phyloP scores from a whole-genome alignment of 495 filamentous ascomycete species.

The Patellaria atrata region DNA sequence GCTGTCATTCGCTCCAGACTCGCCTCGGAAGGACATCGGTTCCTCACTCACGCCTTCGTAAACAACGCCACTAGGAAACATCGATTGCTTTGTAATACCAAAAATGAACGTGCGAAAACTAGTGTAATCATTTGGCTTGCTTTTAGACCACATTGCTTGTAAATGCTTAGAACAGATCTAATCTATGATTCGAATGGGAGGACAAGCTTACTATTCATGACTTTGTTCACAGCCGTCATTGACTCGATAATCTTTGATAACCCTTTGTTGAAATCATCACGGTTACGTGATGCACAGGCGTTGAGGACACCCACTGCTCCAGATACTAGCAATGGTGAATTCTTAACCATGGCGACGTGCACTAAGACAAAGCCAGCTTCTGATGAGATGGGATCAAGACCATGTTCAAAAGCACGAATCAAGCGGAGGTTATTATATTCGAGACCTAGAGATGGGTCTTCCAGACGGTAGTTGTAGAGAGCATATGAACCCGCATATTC shows the following conservation, averaged over 20 bases:
- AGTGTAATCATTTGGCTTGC: constrained; percentile 61
- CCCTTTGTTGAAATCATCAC: constrained; percentile 46
- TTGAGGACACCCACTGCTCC: constrained; percentile 52
- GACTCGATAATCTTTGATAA: constrained; percentile 45
- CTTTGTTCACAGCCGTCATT: constrained; percentile 55
- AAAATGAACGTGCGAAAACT: constrained; percentile 90
- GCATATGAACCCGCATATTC: constrained; percentile 87
- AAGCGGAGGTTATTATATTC: constrained; percentile 68
- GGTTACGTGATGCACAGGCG: constrained; percentile 36
- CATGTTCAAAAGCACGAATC: constrained; percentile 77
- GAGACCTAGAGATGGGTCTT: constrained; percentile 48
- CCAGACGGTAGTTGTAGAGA: constrained; percentile 73
- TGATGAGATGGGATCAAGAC: constrained; percentile 70
- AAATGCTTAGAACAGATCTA: neutral
- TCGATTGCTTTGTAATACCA: constrained; percentile 72
- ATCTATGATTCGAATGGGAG: neutral
- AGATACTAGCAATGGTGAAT: constrained; percentile 55
- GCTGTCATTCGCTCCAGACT: constrained; percentile 80
- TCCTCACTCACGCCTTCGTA: constrained; percentile 70
- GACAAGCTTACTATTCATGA: constrained; percentile 55
- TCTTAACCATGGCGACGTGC: constrained; percentile 46
- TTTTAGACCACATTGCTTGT: constrained; percentile 71
- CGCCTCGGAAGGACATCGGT: constrained; percentile 64
- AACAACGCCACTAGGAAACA: constrained; percentile 82
- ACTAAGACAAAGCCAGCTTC: constrained; percentile 73